Evolutionary conservation across 2,329 filamentous ascomycete species (phyloP).

Genomic region (Magnaporthiopsis incrustans): DNA sequence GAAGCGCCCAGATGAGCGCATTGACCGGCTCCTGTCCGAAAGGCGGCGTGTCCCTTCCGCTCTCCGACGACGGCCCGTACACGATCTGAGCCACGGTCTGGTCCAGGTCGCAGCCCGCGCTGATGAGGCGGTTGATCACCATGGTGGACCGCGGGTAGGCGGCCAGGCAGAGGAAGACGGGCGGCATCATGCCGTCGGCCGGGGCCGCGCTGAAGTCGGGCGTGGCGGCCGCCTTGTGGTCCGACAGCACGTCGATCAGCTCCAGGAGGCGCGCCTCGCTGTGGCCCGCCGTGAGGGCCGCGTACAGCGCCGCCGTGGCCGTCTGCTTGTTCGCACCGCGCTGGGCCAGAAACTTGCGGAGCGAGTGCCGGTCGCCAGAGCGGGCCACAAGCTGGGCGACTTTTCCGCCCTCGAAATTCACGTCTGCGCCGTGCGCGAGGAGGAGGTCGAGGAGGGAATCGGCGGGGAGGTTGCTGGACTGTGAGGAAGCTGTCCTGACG

Average conservation of each 20-base stretch:
- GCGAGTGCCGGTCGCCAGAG: conserved; percentile 40
- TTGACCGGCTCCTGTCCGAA: conserved; percentile 47
- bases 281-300: conserved; percentile 41
- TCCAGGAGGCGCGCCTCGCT: conserved; percentile 42
- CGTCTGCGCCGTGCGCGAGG: conserved; percentile 31
- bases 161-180: conserved; percentile 45
- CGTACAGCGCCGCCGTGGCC: conserved; percentile 44
- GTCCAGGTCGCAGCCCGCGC: conserved; percentile 53
- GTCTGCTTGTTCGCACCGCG: conserved; percentile 42
- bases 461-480: conserved; percentile 11
- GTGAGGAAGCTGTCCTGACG: neutral
- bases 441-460: conserved; percentile 28
- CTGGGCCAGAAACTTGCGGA: conserved; percentile 39
- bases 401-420: conserved; percentile 44
- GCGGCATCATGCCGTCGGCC: conserved; percentile 32
- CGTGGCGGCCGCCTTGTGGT: conserved; percentile 14
- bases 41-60: conserved; percentile 25
- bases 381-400: conserved; percentile 46
- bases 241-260: conserved; percentile 42
- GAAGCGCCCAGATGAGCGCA: conserved; percentile 51
- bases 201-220: conserved; percentile 14
- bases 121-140: conserved; percentile 42
- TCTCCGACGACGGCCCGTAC: conserved; percentile 6
- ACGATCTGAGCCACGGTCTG: conserved; percentile 35
- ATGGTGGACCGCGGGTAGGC: conserved; percentile 46